These are phyloP conservation scores for Chrysanthemum lavandulifolium DNA, from an alignment of 129 eudicot genomes.

Conservation along the genomic window DNA sequence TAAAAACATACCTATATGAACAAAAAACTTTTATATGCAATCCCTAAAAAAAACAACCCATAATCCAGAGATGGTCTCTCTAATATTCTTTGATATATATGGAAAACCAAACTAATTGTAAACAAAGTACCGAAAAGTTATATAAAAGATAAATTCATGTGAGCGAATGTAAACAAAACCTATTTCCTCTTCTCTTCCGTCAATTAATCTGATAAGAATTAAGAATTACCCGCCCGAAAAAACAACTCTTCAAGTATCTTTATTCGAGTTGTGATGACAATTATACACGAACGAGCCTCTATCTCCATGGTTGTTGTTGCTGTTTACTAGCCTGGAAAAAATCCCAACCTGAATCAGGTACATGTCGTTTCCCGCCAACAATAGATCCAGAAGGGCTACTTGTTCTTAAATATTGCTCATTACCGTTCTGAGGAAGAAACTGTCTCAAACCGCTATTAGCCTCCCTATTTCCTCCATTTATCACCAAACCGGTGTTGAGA, in stretches of 20 bases:
- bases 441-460: conserved; percentile 47
- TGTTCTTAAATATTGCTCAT: conserved; percentile 19
- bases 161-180: not conserved
- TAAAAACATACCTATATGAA: too few species aligned
- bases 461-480: conserved; percentile 49
- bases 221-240: not conserved
- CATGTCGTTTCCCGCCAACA: conserved; percentile 59
- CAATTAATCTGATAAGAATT: conserved; percentile 1
- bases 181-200: not conserved
- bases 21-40: too few species aligned
- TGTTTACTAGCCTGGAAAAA: conserved; percentile 48
- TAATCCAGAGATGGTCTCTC: not conserved
- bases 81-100: conserved; percentile 10
- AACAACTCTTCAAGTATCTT: not conserved
- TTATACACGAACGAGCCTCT: conserved; percentile 25
- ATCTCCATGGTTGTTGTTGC: conserved; percentile 62
- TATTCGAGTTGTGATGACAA: not conserved
- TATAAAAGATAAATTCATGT: not conserved
- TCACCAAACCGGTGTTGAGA: conserved; percentile 50
- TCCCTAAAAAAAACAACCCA: too few species aligned
- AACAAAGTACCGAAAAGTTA: conserved; percentile 16
- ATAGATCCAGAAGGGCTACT: conserved; percentile 36
- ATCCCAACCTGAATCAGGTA: conserved; percentile 56
- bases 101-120: not conserved
- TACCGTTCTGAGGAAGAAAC: conserved; percentile 38